phyloP scores from a whole-genome alignment of 345 rosid genomes.

The Carallia pectinifolia region DNA sequence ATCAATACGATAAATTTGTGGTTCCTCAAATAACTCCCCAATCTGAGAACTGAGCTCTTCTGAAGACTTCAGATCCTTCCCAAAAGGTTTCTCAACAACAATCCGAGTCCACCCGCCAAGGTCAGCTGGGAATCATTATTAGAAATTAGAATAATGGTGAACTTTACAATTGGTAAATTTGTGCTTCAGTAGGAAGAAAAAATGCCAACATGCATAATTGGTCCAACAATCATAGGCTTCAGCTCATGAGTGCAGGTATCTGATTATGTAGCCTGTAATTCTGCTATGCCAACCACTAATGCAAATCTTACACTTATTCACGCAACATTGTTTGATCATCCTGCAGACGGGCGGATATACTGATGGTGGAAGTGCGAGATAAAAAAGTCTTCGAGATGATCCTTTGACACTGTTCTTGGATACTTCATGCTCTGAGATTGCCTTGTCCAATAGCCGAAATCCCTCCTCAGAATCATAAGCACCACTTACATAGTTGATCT shows the following conservation, averaged over 20 bases:
- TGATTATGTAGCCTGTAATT: not conserved
- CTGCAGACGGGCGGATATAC: conserved; percentile 89
- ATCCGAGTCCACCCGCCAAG: conserved; percentile 96
- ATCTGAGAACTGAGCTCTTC: conserved; percentile 83
- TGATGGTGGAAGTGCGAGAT: conserved; percentile 95
- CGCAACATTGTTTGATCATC: conserved; percentile 83
- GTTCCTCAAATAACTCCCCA: conserved; percentile 85
- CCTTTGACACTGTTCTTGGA: conserved; percentile 64
- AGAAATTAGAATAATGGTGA: not conserved
- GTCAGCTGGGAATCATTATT: conserved; percentile 52
- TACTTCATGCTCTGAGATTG: conserved; percentile 65
- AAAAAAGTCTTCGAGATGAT: conserved; percentile 84
- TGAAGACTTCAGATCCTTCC: conserved; percentile 81
- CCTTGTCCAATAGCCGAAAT: conserved; percentile 68
- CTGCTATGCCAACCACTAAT: not conserved
- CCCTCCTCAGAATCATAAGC: conserved; percentile 84
- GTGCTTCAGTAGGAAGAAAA: not conserved
- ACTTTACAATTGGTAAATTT: not conserved
- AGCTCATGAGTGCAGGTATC: not conserved
- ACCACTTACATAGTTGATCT: conserved; percentile 95
- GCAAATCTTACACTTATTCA: conserved; percentile 72
- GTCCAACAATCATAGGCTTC: not conserved
- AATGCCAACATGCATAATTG: conserved; percentile 11
- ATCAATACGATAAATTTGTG: conserved; percentile 91
- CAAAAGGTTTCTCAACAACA: conserved; percentile 97